A percentile compares a stretch with the other conserved stretches of the same genome.
Conservation (phyloP, 2,329 filamentous ascomycete genomes). For the Aspergillus pseudonomiae region DNA sequence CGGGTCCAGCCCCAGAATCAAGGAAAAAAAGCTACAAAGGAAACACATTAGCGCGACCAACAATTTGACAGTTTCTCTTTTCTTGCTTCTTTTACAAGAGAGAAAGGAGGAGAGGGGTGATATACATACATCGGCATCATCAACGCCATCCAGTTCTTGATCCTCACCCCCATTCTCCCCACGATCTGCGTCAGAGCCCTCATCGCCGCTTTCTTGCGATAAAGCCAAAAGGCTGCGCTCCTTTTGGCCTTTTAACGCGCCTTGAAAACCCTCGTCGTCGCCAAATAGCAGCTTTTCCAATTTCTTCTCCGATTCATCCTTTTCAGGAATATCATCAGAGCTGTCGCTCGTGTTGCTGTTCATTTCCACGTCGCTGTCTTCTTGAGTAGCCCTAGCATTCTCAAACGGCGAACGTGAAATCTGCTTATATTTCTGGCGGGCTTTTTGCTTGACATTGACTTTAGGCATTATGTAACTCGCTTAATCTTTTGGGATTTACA, state of each 20-base stretch:
- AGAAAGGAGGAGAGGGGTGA: not conserved
- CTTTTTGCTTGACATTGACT: slow-evolving; percentile 33
- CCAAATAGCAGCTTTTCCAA: slow-evolving; percentile 89
- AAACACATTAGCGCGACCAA: slow-evolving; percentile 3
- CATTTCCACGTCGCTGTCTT: slow-evolving; percentile 30
- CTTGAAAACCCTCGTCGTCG: slow-evolving; percentile 78
- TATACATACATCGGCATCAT: slow-evolving; percentile 70
- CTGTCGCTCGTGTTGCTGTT: slow-evolving; percentile 28
- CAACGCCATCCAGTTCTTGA: slow-evolving; percentile 63
- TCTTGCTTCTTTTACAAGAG: not conserved
- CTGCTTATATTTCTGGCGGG: slow-evolving; percentile 27
- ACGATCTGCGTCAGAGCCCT: slow-evolving; percentile 27
- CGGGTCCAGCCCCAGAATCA: slow-evolving; percentile 63
- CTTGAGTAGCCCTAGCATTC: slow-evolving; percentile 20
- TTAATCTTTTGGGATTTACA: not conserved
- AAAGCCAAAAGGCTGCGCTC: slow-evolving; percentile 45
- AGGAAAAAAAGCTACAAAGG: slow-evolving; percentile 71
- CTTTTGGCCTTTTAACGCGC: slow-evolving; percentile 67
- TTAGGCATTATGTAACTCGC: slow-evolving; percentile 29
- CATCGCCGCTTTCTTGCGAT: slow-evolving; percentile 34
- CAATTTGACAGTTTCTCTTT: too few relatives aligned
- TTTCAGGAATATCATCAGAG: slow-evolving; percentile 54
- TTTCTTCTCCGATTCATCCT: slow-evolving; percentile 81
- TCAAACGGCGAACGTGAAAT: slow-evolving; percentile 29
- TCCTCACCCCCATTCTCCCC: slow-evolving; percentile 49